Base-by-base conservation (phyloP, 2,329 filamentous ascomycete genomes). In the Pseudogymnoascus sp. region DNA sequence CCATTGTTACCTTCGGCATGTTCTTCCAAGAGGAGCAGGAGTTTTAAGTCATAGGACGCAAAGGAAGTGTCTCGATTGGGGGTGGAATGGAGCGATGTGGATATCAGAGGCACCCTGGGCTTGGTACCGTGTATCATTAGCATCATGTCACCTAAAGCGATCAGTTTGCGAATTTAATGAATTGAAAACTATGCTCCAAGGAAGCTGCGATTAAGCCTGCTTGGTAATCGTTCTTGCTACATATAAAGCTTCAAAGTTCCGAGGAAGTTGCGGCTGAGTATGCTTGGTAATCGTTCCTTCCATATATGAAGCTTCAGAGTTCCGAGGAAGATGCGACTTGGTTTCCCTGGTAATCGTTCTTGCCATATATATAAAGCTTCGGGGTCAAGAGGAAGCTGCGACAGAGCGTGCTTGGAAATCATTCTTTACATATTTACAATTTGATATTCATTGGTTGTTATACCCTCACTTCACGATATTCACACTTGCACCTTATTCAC, bases 11-110 rank as follows among this genome's bases (percentile, higher is more conserved):
- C 79, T 99, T 99, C 77, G 88, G 90, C 68, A 90, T 97, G 86
- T 99, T 97, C 80, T 99, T 99, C 82, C 89, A 93, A 75, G 93
- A 97, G 77, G 92, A 97, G 75, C 90, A 96, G 74, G 95, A 97
- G 71, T 99, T 97, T 76, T 97, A 68, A 19, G 33, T n/a, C 11
- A 16, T 56, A 10, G 29, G 50, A 33, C n/a, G 14, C 8, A 29
- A n/a, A 13, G 38, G 16, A 60, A 62, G 31, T 3, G 24, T 38
- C 3, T 21, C 11, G 16, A 21, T 40, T 21, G 14, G 6, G 6
- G 16, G 50, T 35, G 50, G n/a, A n/a, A 21, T 4, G 29, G 47
- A 33, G 29, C 14, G 29, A 56, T 19, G 50, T 56, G n/a, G 50
- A 56, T 56, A 35, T 56, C 50, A 33, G 29, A 56, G 50, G 50